Base-by-base conservation (phyloP, 345 rosid genomes). In the Boechera retrofracta region DNA sequence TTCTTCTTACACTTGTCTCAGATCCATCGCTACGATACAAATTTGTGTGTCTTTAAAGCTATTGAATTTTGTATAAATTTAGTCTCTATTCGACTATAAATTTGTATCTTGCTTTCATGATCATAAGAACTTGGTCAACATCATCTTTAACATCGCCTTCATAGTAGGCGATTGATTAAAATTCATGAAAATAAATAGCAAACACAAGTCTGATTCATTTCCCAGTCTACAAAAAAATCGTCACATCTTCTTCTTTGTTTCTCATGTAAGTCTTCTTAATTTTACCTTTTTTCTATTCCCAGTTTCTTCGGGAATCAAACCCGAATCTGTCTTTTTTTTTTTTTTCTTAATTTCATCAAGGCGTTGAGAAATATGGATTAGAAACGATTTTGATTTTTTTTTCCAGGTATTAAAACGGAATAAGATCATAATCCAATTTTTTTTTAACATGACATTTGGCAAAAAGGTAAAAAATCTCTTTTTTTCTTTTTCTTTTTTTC, bases 101-200 rank as follows among this genome's bases (percentile, higher is more conserved):
- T 15, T 21, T n/a, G 6, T 6, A 18, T 63, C 13, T 13, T 24
- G 29, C 47, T 33, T 45, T 74, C 10, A 58, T 47, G 13, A 44
- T 74, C 10, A 58, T 47, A 13, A 44, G 7, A 67, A 38, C 79
- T 75, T 59, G 47, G 74, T 68, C 79, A 68, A 68, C 62, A 55
- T 13, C 35, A 73, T 73, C 69, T 63, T 5, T 41, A 75, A 68
- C 69, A 39, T 51, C 62, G 53, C 62, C 79, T 75, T 75, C 41
- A 68, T 67, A 16, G 9, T 68, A 68, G 79, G 63, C 45, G 69
- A 51, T 51, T 13, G 69, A 51, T 51, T 13, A 29, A 18, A 42
- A 31, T 39, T 60, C 15, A 68, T 60, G 45, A 12, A 56, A 59
- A 2, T 21, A 59, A 49, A 75, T 48, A 75, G 42, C 44, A 59